Conservation (phyloP, 495 filamentous ascomycete species). For the Penicillium steckii region DNA sequence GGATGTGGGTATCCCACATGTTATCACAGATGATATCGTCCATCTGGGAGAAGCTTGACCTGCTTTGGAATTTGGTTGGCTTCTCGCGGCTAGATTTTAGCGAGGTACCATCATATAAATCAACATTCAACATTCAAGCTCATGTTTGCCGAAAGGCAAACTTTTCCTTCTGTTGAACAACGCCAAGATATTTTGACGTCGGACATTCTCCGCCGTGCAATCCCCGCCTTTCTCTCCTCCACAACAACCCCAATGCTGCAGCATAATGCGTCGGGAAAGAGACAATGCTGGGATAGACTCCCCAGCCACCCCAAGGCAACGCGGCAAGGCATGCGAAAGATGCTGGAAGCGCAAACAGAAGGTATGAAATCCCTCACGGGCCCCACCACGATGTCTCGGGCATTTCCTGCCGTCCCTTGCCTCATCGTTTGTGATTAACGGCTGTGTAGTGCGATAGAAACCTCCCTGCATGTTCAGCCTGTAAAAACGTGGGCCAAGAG, state of each 20-base stretch:
- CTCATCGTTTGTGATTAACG: not conserved
- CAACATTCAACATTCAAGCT: no score
- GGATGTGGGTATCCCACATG: conserved; percentile 22
- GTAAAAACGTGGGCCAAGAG: conserved; percentile 9
- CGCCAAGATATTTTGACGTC: not conserved
- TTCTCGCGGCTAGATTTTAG: no score
- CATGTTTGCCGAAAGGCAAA: not conserved
- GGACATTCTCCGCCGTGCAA: conserved; percentile 2
- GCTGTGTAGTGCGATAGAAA: conserved; percentile 23
- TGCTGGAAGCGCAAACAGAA: conserved; percentile 36
- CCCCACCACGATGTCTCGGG: not conserved
- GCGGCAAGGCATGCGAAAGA: conserved; percentile 28
- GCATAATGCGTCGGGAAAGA: not conserved
- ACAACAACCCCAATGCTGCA: conserved; percentile 1
- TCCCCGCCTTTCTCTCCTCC: conserved; percentile 1
- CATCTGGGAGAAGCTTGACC: not conserved
- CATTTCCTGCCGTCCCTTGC: not conserved
- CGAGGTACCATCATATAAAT: no score
- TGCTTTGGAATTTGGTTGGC: no score
- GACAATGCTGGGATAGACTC: not conserved
- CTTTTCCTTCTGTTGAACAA: no score
- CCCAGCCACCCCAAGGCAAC: conserved; percentile 1
- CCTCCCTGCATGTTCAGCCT: conserved; percentile 22
- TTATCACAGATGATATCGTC: not conserved
- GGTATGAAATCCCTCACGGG: conserved; percentile 9